A percentile compares a stretch with the other conserved stretches of the same genome.
phyloP scores from a whole-genome alignment of 495 filamentous ascomycete species.

The Echria macrotheca region DNA sequence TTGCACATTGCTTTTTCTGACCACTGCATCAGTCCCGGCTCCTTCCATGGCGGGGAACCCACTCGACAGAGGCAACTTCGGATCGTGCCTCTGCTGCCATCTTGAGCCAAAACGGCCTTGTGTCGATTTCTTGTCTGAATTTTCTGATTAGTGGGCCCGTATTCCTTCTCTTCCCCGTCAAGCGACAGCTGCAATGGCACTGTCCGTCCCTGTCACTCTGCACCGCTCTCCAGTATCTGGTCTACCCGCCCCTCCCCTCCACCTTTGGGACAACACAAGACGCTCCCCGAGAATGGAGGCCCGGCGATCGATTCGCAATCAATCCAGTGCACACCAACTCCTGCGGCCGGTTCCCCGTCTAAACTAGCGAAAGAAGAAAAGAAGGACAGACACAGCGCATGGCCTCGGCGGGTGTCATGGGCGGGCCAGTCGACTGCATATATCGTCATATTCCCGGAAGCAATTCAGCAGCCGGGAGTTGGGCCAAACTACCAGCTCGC shows the following conservation, averaged over 20 bases:
- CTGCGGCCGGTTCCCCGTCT: neutral
- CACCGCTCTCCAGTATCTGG: slow-evolving; percentile 6
- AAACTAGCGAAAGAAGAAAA: neutral
- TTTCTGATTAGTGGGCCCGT: too few relatives aligned
- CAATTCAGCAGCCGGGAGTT: slow-evolving; percentile 15
- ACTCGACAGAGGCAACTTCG: too few relatives aligned
- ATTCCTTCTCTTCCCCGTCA: too few relatives aligned
- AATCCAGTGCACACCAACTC: slow-evolving; percentile 7
- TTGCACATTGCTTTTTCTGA: slow-evolving; percentile 12
- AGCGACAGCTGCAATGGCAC: too few relatives aligned
- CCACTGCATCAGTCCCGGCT: slow-evolving; percentile 1
- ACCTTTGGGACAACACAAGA: neutral
- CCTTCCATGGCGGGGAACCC: neutral
- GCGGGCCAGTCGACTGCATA: slow-evolving; percentile 8
- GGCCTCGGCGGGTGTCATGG: slow-evolving; percentile 1
- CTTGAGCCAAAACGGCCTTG: too few relatives aligned
- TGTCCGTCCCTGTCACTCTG: too few relatives aligned
- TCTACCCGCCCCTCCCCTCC: slow-evolving; percentile 16
- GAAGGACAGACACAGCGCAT: neutral
- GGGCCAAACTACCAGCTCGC: slow-evolving; percentile 14
- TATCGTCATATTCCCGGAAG: slow-evolving; percentile 9
- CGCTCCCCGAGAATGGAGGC: slow-evolving; percentile 2
- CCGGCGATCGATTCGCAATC: slow-evolving; percentile 3
- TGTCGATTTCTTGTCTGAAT: too few relatives aligned
- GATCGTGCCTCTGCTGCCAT: too few relatives aligned